phyloP scores from a whole-genome alignment of 2,329 filamentous ascomycete genomes.

The Alternaria sp. region DNA sequence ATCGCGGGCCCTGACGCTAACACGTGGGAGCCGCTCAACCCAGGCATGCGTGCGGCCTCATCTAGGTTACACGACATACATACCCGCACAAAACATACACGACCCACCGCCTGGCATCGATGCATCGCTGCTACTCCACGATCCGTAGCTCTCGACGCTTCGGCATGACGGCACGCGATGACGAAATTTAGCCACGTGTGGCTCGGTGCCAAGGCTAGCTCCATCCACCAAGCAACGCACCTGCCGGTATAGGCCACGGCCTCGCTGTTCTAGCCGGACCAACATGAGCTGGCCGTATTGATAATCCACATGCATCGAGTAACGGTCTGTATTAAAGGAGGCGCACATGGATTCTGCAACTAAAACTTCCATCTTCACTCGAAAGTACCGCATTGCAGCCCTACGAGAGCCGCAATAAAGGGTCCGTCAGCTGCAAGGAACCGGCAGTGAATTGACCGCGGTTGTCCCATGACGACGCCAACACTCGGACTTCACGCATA shows the following conservation, averaged over 20 bases:
- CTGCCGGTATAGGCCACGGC: constrained; percentile 2
- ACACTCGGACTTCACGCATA: not conserved
- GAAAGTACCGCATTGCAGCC: constrained; percentile 3
- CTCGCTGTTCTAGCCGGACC: not conserved
- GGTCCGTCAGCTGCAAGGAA: constrained; percentile 6
- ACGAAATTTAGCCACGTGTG: constrained; percentile 12
- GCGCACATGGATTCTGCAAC: not conserved
- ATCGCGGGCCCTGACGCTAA: constrained; percentile 16
- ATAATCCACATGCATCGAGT: not conserved
- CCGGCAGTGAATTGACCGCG: constrained; percentile 7
- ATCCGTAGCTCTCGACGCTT: not conserved
- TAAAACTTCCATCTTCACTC: not conserved
- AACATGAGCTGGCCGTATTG: not conserved
- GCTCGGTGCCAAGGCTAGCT: constrained; percentile 5
- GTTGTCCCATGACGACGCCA: constrained; percentile 10
- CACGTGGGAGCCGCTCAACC: constrained; percentile 7
- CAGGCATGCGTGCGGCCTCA: not conserved
- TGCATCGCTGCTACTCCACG: not conserved
- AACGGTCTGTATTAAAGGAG: not conserved
- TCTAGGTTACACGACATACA: not conserved
- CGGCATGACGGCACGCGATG: constrained; percentile 10
- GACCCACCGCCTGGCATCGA: not conserved
- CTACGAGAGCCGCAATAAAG: constrained; percentile 12
- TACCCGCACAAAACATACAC: not conserved
- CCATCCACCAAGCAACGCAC: constrained; percentile 3